phyloP scores from a whole-genome alignment of 805 yeast genomes.

The Soucietia sequanensis region DNA sequence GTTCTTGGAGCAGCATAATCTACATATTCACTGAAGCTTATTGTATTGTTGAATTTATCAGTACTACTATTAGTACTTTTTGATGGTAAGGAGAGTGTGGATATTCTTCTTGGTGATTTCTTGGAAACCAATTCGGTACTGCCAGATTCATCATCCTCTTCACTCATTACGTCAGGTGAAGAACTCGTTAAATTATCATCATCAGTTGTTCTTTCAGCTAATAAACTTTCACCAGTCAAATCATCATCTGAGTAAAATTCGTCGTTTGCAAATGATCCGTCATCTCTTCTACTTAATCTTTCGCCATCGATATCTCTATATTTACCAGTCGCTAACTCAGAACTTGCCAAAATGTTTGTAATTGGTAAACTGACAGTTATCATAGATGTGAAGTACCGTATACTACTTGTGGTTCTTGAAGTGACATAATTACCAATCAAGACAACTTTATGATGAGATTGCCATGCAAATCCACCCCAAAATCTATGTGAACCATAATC shows the following conservation, averaged over 20 bases:
- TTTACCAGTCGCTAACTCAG: slow-evolving; percentile 36
- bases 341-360: slow-evolving; percentile 47
- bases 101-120: slow-evolving; percentile 13
- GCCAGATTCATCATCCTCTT: slow-evolving; percentile 7
- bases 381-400: slow-evolving; percentile 47
- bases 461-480: slow-evolving; percentile 73
- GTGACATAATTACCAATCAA: slow-evolving; percentile 56
- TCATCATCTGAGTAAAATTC: background rate
- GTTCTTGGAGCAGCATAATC: slow-evolving; percentile 73
- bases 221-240: slow-evolving; percentile 2
- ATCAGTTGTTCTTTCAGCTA: slow-evolving; percentile 6
- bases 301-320: slow-evolving; percentile 16
- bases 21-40: slow-evolving; percentile 66
- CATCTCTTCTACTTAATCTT: slow-evolving; percentile 8
- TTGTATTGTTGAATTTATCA: slow-evolving; percentile 11
- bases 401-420: slow-evolving; percentile 43
- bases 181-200: slow-evolving; percentile 10
- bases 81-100: slow-evolving; percentile 16
- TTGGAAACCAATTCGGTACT: slow-evolving; percentile 2
- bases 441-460: slow-evolving; percentile 70
- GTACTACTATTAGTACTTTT: slow-evolving; percentile 10
- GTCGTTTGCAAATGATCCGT: background rate
- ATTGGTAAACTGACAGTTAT: slow-evolving; percentile 55
- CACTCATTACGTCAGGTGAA: slow-evolving; percentile 4
- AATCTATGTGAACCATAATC: slow-evolving; percentile 55